Evolutionary conservation across 805 yeast species (phyloP).

Genomic region (Metschnikowia chrysomelidarum): DNA sequence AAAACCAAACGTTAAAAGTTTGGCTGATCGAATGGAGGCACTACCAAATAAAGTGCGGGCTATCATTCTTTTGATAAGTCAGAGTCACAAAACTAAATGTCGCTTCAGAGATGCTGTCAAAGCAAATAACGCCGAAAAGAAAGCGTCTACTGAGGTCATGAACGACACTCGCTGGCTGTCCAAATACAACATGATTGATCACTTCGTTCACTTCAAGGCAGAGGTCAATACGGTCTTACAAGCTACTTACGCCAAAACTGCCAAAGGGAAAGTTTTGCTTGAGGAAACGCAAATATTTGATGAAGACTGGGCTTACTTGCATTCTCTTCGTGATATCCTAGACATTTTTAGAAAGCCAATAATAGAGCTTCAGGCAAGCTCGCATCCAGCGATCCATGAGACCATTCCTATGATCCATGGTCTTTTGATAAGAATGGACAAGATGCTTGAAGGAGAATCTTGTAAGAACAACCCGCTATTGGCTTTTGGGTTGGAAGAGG

Average conservation of each 20-base stretch:
- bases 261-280: background rate
- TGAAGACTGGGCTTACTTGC: conserved; percentile 1
- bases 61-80: conserved; percentile 2
- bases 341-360: background rate
- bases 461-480: conserved; percentile 1
- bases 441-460: background rate
- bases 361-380: background rate
- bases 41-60: conserved; percentile 2
- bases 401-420: conserved; percentile 1
- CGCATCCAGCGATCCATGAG: conserved; percentile 1
- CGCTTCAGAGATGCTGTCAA: background rate
- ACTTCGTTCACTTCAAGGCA: conserved; percentile 1
- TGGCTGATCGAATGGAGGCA: conserved; percentile 3
- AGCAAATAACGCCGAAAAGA: background rate
- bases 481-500: conserved; percentile 1
- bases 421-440: background rate
- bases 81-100: conserved; percentile 1
- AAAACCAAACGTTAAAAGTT: background rate
- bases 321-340: background rate
- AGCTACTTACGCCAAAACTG: background rate
- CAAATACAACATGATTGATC: conserved; percentile 6
- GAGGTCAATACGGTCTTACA: background rate
- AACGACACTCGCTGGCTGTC: conserved; percentile 4
- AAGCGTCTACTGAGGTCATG: background rate
- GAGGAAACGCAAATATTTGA: background rate